Evolutionary conservation across 768 basidiomycete genomes (phyloP), one percentile per base, ranked within the genome.

Genomic region (Russula earlei): DNA sequence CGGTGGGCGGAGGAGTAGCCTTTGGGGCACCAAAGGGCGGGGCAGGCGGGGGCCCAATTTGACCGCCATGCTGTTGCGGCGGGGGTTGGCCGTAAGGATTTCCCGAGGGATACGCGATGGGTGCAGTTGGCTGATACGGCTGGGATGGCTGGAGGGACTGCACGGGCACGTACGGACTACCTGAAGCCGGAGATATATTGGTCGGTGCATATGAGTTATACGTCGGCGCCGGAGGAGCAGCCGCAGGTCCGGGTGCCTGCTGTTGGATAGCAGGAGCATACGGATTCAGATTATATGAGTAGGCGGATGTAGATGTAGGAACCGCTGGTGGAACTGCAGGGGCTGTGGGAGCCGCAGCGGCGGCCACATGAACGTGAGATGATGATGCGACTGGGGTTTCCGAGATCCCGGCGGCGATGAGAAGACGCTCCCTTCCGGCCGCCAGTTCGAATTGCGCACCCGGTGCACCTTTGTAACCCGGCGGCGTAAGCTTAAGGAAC

Each of bases 401-500:
- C 19, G 53, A 60, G 12, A 64, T 63, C 31, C 70, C 71, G 31
- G 74, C 71, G 3, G 74, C 74, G 31, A 68, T 61, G 50, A 77
- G 63, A 11, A 83, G 59, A 38, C 81, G 71, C 38, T 79, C 76
- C 45, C 78, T 67, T 15, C 75, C 76, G 20, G 70, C 69, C 10
- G 68, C 67, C 66, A 74, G 72, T 63, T 78, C 69, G 51, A 72
- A 56, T 6, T 65, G 66, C 8, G 66, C 65, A 0, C 69, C 77
- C 4, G 73, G 71, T 3, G 79, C 74, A 5, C 86, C 86, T 45
- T 80, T 78, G 70, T 96, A 98, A 49, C 82, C 84, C 11, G 71
- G 63, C 1, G 96, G 96, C 0, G 85, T 91, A 62, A 90, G 71
- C 64, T 81, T 79, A 67, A 96, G 71, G 69, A 91, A 95, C 40